Base-by-base conservation (phyloP, 2,329 filamentous ascomycete genomes). In the Ophiocordyceps camponoti-leonardi region DNA sequence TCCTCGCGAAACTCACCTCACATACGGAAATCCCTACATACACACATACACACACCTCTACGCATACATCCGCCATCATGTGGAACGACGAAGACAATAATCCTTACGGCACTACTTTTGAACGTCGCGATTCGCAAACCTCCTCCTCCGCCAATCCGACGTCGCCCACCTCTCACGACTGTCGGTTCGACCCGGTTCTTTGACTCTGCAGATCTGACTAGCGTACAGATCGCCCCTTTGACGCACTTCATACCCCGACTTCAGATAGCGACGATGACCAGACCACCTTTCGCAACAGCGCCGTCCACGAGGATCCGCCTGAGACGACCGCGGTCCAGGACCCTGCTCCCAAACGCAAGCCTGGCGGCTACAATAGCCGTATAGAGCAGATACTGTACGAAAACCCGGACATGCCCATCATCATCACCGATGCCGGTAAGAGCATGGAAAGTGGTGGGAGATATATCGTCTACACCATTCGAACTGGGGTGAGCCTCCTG, bases 31-130 rank as follows among this genome's bases (percentile, higher is more conserved):
- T 13, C 11, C 22, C 40, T 11, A 22, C 22, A 12, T 22, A 8
- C 7, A 41, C 19, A 20, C 8, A 20, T 22, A 18, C 18, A 20
- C 39, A 10, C 19, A 41, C 39, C 4, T 23, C n/a, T n/a, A n/a
- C n/a, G 23, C 8, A 18, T 10, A 22, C 23, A n/a, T 16, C 20
- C 20, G 47, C 44, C 56, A 55, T 41, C 45, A 96, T 96, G 90
- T 96, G 90, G 90, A 93, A 95, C 73, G 88, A 96, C 71, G 90
- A 96, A 67, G 61, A 96, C 60, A 96, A 96, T 67, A 96, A 96
- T 62, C 90, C 90, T 6, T 95, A 96, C 59, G 88, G 87, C 52
- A 77, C 72, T 56, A 90, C 86, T 63, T 95, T 94, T 68, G 85
- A 92, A 62, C 83, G 84, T 56, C 79, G 85, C 56, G 85, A 93